Evolutionary conservation across 176 grass and related monocot genomes (phyloP).

Genomic region (Themeda triandra): DNA sequence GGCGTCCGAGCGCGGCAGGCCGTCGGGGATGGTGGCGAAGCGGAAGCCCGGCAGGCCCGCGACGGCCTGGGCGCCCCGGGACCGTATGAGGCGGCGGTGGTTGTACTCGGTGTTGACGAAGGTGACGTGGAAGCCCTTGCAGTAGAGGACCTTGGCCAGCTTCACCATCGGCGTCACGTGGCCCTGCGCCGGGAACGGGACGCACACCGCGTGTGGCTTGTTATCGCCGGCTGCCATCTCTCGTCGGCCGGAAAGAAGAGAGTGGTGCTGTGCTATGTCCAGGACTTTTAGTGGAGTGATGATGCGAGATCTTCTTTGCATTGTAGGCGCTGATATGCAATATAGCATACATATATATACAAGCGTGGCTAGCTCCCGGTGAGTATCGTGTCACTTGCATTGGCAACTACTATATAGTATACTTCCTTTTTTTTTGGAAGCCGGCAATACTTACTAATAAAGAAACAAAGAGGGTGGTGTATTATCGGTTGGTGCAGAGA

Average conservation of each 20-base stretch:
- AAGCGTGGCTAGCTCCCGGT: too few relatives aligned
- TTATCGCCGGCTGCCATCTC: not conserved
- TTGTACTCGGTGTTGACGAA: conserved; percentile 77
- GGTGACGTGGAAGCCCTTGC: conserved; percentile 43
- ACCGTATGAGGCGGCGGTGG: conserved; percentile 21
- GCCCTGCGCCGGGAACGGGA: conserved; percentile 41
- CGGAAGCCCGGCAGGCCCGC: conserved; percentile 25
- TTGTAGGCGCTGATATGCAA: not conserved
- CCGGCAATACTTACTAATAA: too few relatives aligned
- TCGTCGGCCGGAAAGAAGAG: not conserved
- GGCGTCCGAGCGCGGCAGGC: conserved; percentile 26
- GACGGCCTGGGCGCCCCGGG: not conserved
- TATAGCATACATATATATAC: not conserved
- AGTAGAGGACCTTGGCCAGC: conserved; percentile 49
- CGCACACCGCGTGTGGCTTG: conserved; percentile 36
- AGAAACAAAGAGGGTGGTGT: too few relatives aligned
- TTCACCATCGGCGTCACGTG: conserved; percentile 51
- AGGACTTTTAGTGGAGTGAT: not conserved
- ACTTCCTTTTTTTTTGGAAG: too few relatives aligned
- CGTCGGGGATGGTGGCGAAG: conserved; percentile 46
- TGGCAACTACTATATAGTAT: too few relatives aligned
- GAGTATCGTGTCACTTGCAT: not conserved
- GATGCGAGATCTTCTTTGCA: not conserved
- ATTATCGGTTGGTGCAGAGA: too few relatives aligned
- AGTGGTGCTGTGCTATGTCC: not conserved